Conservation (phyloP, 768 basidiomycete genomes). For the Boletales sp. region DNA sequence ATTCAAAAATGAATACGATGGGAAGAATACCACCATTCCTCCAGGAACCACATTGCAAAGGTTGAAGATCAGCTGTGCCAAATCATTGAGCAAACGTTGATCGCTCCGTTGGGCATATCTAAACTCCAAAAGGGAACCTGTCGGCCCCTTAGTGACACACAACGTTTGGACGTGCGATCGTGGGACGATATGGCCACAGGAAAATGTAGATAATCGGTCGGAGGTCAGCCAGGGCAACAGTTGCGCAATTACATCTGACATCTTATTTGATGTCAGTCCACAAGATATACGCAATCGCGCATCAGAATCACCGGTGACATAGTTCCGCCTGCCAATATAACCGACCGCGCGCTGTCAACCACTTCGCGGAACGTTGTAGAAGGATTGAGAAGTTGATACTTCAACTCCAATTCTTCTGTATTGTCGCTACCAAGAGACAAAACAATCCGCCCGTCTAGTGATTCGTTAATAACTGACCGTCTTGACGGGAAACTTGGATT, state of each 20-base stretch:
- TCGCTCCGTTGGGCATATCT: slow-evolving; percentile 75
- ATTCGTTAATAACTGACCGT: not conserved
- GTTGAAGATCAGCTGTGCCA: slow-evolving; percentile 83
- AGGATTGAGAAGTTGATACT: slow-evolving; percentile 92
- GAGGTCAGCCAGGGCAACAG: slow-evolving; percentile 65
- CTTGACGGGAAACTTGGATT: not conserved
- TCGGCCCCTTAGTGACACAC: slow-evolving; percentile 71
- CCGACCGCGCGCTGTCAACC: slow-evolving; percentile 71
- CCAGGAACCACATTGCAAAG: slow-evolving; percentile 73
- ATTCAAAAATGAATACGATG: slow-evolving; percentile 83
- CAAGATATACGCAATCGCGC: not conserved
- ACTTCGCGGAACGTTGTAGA: slow-evolving; percentile 83
- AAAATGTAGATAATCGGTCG: slow-evolving; percentile 71
- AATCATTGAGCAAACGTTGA: slow-evolving; percentile 62
- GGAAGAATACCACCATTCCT: slow-evolving; percentile 92
- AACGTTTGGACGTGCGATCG: slow-evolving; percentile 70
- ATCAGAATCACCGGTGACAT: slow-evolving; percentile 87
- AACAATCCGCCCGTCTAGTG: slow-evolving; percentile 72
- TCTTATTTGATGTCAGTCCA: slow-evolving; percentile 41
- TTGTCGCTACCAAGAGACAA: slow-evolving; percentile 43
- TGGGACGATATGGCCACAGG: slow-evolving; percentile 92
- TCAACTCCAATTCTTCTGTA: slow-evolving; percentile 56
- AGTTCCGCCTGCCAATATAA: slow-evolving; percentile 94
- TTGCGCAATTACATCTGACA: slow-evolving; percentile 81
- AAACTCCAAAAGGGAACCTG: slow-evolving; percentile 73